These are phyloP conservation scores for Oidium heveae DNA, from an alignment of 2,329 filamentous ascomycete species.

Conservation along the genomic window DNA sequence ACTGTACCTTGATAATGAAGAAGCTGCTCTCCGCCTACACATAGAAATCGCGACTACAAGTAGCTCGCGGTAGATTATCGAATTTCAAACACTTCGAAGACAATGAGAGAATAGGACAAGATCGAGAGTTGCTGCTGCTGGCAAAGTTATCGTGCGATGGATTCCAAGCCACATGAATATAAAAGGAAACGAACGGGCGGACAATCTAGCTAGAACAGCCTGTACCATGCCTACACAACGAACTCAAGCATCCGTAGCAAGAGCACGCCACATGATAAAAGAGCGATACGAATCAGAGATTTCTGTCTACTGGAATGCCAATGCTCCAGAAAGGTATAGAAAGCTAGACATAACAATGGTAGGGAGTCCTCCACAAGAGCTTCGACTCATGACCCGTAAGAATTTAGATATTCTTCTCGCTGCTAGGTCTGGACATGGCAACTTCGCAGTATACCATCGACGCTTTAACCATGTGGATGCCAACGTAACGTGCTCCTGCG, in stretches of 20 bases:
- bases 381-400: too few species aligned
- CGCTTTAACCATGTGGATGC: too few species aligned
- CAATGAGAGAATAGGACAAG: not conserved
- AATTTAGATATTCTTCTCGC: too few species aligned
- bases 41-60: not conserved
- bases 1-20: not conserved
- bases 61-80: not conserved
- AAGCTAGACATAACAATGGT: not conserved
- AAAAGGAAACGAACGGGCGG: not conserved
- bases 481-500: too few species aligned
- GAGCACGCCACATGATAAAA: not conserved
- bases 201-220: not conserved
- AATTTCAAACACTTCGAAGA: not conserved
- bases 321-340: not conserved
- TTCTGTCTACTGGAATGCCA: conserved; percentile 2
- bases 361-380: not conserved
- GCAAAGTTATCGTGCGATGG: not conserved
- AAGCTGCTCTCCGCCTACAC: not conserved
- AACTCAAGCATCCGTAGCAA: not conserved
- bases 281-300: not conserved
- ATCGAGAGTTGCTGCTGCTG: not conserved
- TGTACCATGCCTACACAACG: not conserved
- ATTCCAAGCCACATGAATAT: not conserved
- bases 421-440: too few species aligned
- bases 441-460: too few species aligned